phyloP scores from a whole-genome alignment of 345 rosid genomes.

The thale cress (Arabidopsis thaliana) region TAIR10.1 NC_003070.9:20670001-20670500 shows the following conservation, averaged over 20 bases:
- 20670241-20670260: not conserved
- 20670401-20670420: constrained; percentile 32
- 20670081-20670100: constrained; percentile 36
- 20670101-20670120: constrained; percentile 33
- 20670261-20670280: constrained; percentile 8
- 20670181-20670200: not conserved
- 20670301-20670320: constrained; percentile 10
- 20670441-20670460: constrained; percentile 22
- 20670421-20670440: constrained; percentile 29
- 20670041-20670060: constrained; percentile 50
- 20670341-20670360: constrained; percentile 21
- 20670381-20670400: constrained; percentile 43
- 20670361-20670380: not conserved
- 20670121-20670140: not conserved
- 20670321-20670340: constrained; percentile 5
- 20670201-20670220: not conserved
- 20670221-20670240: not conserved
- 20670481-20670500: not conserved
- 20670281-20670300: not conserved
- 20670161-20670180: constrained; percentile 35
- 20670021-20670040: constrained; percentile 39
- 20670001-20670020: constrained; percentile 22
- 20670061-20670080: constrained; percentile 24
- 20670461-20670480: not conserved
- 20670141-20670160: constrained; percentile 20